A percentile compares a stretch with the other conserved stretches of the same genome.
phyloP scores from a whole-genome alignment of 805 yeast genomes.

The Starmera dryadoides region DNA sequence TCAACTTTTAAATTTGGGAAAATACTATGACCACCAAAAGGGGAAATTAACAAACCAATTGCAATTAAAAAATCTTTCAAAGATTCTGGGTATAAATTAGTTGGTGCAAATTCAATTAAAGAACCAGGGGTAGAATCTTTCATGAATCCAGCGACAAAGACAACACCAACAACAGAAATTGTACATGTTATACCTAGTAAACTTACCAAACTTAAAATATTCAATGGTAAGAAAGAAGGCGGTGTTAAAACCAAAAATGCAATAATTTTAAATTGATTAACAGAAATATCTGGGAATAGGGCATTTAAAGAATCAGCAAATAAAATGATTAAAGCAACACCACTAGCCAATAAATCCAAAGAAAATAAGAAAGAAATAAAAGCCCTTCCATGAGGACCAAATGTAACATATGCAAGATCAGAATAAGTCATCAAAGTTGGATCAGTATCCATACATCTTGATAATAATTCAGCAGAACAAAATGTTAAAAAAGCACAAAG shows the following conservation, averaged over 20 bases:
- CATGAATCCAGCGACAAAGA: slow-evolving; percentile 55
- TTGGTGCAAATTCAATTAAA: slow-evolving; percentile 51
- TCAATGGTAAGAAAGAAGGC: slow-evolving; percentile 72
- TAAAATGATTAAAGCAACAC: slow-evolving; percentile 72
- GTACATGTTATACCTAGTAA: slow-evolving; percentile 69
- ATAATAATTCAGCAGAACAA: slow-evolving; percentile 69
- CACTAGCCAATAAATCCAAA: slow-evolving; percentile 70
- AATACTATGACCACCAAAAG: slow-evolving; percentile 82
- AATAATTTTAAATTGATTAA: slow-evolving; percentile 52
- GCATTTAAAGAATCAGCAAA: slow-evolving; percentile 84
- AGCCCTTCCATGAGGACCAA: slow-evolving; percentile 69
- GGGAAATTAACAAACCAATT: slow-evolving; percentile 66
- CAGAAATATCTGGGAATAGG: slow-evolving; percentile 45
- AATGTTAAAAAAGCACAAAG: slow-evolving; percentile 62
- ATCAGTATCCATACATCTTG: slow-evolving; percentile 74
- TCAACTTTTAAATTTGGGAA: slow-evolving; percentile 69
- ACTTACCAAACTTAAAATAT: slow-evolving; percentile 61
- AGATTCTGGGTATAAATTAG: slow-evolving; percentile 58
- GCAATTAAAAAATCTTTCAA: slow-evolving; percentile 46
- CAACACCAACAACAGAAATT: slow-evolving; percentile 50
- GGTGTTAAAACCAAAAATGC: slow-evolving; percentile 73
- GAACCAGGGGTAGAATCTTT: slow-evolving; percentile 71
- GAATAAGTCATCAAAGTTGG: slow-evolving; percentile 80
- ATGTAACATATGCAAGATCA: slow-evolving; percentile 81
- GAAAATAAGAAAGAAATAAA: slow-evolving; percentile 70